These are phyloP conservation scores for Raffaelea arxii DNA, from an alignment of 2,329 filamentous ascomycete genomes.

Conservation along the genomic window DNA sequence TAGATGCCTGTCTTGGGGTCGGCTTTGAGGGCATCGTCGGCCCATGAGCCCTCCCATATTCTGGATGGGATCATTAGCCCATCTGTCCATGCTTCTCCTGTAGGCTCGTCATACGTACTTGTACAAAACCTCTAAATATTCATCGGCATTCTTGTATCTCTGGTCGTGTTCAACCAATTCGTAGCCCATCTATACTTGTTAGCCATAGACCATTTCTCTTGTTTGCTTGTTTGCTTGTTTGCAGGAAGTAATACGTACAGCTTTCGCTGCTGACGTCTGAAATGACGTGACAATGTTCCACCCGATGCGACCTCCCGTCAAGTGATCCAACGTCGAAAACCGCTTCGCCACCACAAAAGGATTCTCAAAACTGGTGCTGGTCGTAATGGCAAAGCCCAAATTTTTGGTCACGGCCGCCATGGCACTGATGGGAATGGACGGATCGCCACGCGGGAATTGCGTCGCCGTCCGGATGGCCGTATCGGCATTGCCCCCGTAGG, in stretches of 20 bases:
- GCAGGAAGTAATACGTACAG: not conserved
- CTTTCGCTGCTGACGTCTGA: conserved; percentile 7
- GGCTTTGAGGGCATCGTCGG: conserved; percentile 9
- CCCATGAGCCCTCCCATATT: conserved; percentile 12
- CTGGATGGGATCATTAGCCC: not conserved
- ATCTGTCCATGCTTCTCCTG: too few species aligned
- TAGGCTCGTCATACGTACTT: too few species aligned
- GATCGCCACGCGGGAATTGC: conserved; percentile 57
- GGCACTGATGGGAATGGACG: conserved; percentile 33
- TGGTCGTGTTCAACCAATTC: conserved; percentile 12
- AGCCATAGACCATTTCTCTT: too few species aligned
- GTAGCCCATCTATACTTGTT: not conserved
- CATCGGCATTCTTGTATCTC: conserved; percentile 15
- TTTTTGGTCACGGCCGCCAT: conserved; percentile 14
- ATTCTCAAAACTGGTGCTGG: conserved; percentile 8
- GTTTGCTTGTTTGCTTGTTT: too few species aligned
- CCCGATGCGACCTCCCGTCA: conserved; percentile 10
- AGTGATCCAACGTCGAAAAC: conserved; percentile 12
- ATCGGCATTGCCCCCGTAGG: conserved; percentile 48
- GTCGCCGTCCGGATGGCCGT: conserved; percentile 52
- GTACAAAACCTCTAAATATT: conserved; percentile 14
- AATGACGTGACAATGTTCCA: conserved; percentile 17
- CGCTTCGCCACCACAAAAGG: conserved; percentile 10
- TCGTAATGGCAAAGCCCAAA: conserved; percentile 12
- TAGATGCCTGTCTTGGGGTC: conserved; percentile 4